Conservation (phyloP, 345 rosid genomes). For the Dovyalis caffra region DNA sequence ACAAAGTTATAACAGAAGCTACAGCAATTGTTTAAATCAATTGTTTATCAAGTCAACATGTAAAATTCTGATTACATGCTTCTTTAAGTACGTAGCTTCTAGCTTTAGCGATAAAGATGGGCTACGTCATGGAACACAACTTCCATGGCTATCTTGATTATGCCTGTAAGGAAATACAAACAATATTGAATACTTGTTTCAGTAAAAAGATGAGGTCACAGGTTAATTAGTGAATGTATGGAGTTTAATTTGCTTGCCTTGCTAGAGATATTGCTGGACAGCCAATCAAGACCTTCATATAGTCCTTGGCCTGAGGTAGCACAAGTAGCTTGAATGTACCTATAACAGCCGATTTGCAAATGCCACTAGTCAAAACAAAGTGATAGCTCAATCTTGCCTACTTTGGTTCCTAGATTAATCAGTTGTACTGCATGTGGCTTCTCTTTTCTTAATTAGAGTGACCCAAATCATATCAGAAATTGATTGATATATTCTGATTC, state of each 20-base stretch:
- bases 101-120: not conserved
- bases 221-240: no score
- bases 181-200: not conserved
- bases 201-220: no score
- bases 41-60: not conserved
- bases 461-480: no score
- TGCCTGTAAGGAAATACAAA: constrained; percentile 4
- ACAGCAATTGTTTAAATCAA: not conserved
- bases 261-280: constrained; percentile 51
- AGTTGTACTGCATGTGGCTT: not conserved
- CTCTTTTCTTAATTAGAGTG: no score
- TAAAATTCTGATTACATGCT: not conserved
- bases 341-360: constrained; percentile 13
- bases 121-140: no score
- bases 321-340: constrained; percentile 64
- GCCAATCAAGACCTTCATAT: constrained; percentile 74
- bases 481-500: no score
- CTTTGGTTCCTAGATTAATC: not conserved
- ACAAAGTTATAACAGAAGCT: no score
- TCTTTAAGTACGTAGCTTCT: no score
- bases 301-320: constrained; percentile 71
- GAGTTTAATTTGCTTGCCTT: constrained; percentile 36
- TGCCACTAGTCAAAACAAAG: not conserved
- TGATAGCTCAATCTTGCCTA: not conserved
- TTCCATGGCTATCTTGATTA: not conserved